These are phyloP conservation scores for Saussurea involucrata DNA, from an alignment of 129 eudicot genomes.

Conservation along the genomic window DNA sequence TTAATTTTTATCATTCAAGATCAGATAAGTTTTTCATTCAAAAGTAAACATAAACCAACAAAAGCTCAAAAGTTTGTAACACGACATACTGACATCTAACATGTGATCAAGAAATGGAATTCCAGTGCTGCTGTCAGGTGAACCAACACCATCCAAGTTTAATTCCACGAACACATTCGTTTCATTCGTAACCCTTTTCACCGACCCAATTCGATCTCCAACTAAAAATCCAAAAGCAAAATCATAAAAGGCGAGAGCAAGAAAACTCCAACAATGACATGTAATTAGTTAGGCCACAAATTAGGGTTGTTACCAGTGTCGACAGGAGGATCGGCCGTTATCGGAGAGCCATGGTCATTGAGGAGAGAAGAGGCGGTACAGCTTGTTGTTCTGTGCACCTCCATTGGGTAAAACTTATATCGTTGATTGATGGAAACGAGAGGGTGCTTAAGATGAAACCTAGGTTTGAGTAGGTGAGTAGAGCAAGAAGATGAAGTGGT, in stretches of 20 bases:
- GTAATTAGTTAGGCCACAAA: background rate
- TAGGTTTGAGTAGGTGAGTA: slow-evolving; percentile 2
- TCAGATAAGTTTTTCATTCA: background rate
- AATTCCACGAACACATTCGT: slow-evolving; percentile 82
- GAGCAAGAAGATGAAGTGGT: slow-evolving; percentile 5
- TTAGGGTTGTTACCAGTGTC: slow-evolving; percentile 21
- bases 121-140: slow-evolving; percentile 75
- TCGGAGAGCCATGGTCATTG: slow-evolving; percentile 8
- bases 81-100: slow-evolving; percentile 69
- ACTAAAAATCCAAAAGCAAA: slow-evolving; percentile 14
- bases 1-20: background rate
- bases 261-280: background rate
- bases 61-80: background rate
- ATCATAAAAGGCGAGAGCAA: background rate
- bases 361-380: slow-evolving; percentile 17
- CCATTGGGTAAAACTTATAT: slow-evolving; percentile 3
- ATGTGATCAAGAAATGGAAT: slow-evolving; percentile 97
- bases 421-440: slow-evolving; percentile 17
- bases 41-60: background rate
- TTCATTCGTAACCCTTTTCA: slow-evolving; percentile 90
- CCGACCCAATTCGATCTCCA: slow-evolving; percentile 68
- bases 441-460: slow-evolving; percentile 4
- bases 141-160: slow-evolving; percentile 85
- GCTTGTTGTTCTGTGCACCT: slow-evolving; percentile 11
- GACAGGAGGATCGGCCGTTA: background rate